Conservation (phyloP, 2,329 filamentous ascomycete species). For the Fusarium mundagurra region DNA sequence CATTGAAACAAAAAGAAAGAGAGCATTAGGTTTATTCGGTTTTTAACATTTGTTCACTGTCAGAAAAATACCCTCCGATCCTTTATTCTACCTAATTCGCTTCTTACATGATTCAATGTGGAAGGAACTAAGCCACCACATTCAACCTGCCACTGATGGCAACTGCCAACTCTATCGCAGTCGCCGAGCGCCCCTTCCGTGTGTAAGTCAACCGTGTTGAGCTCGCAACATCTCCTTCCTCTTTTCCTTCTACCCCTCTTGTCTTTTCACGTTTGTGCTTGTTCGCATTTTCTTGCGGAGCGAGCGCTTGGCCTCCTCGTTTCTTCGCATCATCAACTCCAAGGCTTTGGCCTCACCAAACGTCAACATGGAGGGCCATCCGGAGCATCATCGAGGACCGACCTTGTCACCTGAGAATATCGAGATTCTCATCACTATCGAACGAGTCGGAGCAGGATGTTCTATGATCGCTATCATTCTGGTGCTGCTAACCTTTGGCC, state of each 20-base stretch:
- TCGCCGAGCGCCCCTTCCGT: conserved; percentile 6
- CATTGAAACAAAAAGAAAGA: background rate
- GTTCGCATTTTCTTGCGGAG: background rate
- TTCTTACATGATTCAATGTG: background rate
- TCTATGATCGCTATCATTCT: conserved; percentile 62
- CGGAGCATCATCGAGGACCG: conserved; percentile 10
- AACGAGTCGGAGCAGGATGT: conserved; percentile 63
- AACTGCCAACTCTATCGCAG: conserved; percentile 28
- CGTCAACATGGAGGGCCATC: conserved; percentile 24
- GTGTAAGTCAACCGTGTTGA: background rate
- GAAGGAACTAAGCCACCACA: conserved; percentile 15
- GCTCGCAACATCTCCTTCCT: background rate
- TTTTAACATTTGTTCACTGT: background rate
- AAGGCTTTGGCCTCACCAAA: background rate
- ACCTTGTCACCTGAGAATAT: conserved; percentile 51
- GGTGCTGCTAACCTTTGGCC: conserved; percentile 59
- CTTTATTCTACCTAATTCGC: background rate
- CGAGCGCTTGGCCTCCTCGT: background rate
- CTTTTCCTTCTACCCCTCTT: background rate
- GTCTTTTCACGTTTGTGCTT: background rate
- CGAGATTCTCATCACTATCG: conserved; percentile 59
- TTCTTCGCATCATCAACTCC: background rate
- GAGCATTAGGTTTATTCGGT: accelerated
- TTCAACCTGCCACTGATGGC: conserved; percentile 27
- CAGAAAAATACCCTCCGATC: background rate